Base-by-base conservation (phyloP, 306 rosid genomes). In the Hippophae tibetana region DNA sequence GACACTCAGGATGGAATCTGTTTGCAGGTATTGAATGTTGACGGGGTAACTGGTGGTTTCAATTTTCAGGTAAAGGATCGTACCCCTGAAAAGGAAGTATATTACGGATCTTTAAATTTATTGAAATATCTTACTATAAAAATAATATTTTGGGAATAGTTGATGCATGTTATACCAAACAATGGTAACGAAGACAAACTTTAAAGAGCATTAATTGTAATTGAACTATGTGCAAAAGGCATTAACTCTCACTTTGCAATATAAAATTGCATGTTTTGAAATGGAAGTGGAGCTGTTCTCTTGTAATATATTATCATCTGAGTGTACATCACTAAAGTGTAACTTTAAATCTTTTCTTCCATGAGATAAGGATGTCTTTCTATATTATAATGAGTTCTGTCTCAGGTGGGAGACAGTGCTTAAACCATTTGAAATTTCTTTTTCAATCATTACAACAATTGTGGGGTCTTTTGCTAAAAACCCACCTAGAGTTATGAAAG, bases 31-130 rank as follows among this genome's bases (percentile, higher is more conserved):
- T 59, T 90, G 65, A 85, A 90, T 60, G 89, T 85, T 58, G 97
- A 90, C 67, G 97, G 96, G 13, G 71, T 90, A 57, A 90, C 96
- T 8, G 94, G 97, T 56, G 97, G 97, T 74, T 90, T 82, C 86
- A 90, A 87, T 78, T 90, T 90, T 70, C 97, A 90, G 97, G 97
- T 87, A 72, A 68, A 52, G 9, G 42, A 14, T 7, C 42, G 18
- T 54, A 31, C 38, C 38, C 38, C 38, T 31, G 3, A 31, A 31
- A 31, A 31, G 38, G 0, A 31, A 31, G 38, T 31, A 31, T 31
- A 31, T 31, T 4, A 31, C 38, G 5, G 38, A 31, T 31, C 3
- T 31, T 31, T 31, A 2, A 31, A 31, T 31, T 31, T 31, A 31
- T 31, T 31, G 38, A 31, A 31, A 31, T 31, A 4, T 31, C 38